Conservation (phyloP, 2,329 filamentous ascomycete species). For the Colletotrichum orchidophilum region DNA sequence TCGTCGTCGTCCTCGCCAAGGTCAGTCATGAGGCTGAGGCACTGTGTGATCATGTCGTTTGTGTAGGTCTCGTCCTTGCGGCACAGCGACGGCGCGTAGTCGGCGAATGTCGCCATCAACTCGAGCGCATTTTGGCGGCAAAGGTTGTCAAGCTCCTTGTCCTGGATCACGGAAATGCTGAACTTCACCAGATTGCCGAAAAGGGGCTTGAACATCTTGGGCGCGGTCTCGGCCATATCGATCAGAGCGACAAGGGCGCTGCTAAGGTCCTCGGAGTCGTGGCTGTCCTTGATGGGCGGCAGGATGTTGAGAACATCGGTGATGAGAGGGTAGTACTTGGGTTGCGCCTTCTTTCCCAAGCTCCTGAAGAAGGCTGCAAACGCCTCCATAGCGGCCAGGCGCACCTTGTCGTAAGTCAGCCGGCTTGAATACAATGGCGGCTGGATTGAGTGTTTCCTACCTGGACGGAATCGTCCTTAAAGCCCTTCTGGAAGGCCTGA, state of each 20-base stretch:
- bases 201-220: constrained; percentile 97
- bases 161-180: constrained; percentile 91
- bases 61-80: constrained; percentile 93
- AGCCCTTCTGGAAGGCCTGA: constrained; percentile 88
- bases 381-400: constrained; percentile 93
- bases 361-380: constrained; percentile 97
- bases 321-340: constrained; percentile 87
- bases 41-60: constrained; percentile 97
- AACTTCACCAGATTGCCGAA: constrained; percentile 95
- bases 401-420: constrained; percentile 65
- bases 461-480: constrained; percentile 85
- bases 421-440: neutral
- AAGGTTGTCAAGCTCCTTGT: constrained; percentile 92
- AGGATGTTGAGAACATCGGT: constrained; percentile 94
- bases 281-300: constrained; percentile 89
- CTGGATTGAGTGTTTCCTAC: constrained; percentile 53
- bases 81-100: constrained; percentile 94
- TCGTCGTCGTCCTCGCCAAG: constrained; percentile 95
- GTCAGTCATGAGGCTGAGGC: constrained; percentile 97
- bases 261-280: constrained; percentile 90
- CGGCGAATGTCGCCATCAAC: constrained; percentile 97
- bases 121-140: constrained; percentile 95
- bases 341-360: constrained; percentile 85
- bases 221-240: constrained; percentile 91
- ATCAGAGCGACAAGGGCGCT: constrained; percentile 91